These are phyloP conservation scores for Gautieria morchelliformis DNA, from an alignment of 768 basidiomycete genomes.

Conservation along the genomic window DNA sequence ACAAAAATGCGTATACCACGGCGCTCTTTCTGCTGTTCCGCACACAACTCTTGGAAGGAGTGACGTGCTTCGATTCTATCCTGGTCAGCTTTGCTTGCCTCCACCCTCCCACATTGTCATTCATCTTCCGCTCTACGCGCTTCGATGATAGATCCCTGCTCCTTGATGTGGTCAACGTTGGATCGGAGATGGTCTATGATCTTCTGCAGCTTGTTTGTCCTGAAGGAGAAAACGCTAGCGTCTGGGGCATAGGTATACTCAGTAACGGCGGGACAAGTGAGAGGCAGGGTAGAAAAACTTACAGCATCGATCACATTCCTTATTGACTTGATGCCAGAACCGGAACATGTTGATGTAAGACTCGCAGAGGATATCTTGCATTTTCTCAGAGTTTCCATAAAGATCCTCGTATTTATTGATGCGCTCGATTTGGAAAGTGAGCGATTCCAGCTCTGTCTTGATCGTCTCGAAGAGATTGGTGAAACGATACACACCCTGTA, in stretches of 20 bases:
- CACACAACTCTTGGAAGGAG: neutral
- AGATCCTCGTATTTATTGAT: conserved; percentile 13
- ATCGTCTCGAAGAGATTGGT: conserved; percentile 16
- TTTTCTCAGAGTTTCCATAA: conserved; percentile 11
- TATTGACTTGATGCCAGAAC: conserved; percentile 18
- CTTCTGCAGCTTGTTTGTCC: neutral
- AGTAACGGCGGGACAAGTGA: neutral
- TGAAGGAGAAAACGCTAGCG: neutral
- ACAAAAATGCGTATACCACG: neutral
- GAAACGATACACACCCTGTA: conserved; percentile 13
- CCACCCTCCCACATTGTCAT: neutral
- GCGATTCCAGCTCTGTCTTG: conserved; percentile 10
- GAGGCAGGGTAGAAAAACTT: neutral
- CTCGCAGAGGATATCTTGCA: conserved; percentile 12
- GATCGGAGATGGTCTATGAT: neutral
- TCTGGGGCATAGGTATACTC: neutral
- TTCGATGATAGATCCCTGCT: neutral
- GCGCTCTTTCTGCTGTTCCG: neutral
- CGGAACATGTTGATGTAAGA: conserved; percentile 17
- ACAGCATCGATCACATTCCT: conserved; percentile 13
- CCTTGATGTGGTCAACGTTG: neutral
- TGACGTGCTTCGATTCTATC: neutral
- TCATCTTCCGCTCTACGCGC: neutral
- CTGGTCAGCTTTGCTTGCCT: neutral
- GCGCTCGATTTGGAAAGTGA: conserved; percentile 10